phyloP scores from a whole-genome alignment of 495 filamentous ascomycete genomes.

The Penicillium macrosclerotiorum region DNA sequence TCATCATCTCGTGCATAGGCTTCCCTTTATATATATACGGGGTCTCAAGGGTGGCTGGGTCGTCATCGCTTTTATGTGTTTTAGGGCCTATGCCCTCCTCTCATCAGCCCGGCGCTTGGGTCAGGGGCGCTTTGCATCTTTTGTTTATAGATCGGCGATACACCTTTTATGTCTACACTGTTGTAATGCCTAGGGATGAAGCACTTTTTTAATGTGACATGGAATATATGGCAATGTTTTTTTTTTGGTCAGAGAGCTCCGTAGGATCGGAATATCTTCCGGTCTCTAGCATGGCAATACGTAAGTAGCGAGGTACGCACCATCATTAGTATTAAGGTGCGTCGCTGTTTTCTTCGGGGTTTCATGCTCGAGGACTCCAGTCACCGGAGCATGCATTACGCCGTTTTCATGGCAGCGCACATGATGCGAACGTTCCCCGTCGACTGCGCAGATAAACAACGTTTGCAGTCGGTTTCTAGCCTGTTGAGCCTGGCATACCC shows the following conservation, averaged over 20 bases:
- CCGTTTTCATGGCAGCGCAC: too few relatives aligned
- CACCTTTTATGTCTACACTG: slow-evolving; percentile 17
- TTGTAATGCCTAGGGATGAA: slow-evolving; percentile 19
- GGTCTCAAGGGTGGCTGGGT: neutral
- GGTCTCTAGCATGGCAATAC: too few relatives aligned
- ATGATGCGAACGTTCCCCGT: too few relatives aligned
- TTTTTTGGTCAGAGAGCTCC: neutral
- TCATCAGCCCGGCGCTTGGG: slow-evolving; percentile 21
- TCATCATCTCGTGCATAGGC: slow-evolving; percentile 9
- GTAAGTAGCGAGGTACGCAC: too few relatives aligned
- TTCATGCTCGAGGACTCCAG: too few relatives aligned
- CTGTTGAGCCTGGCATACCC: too few relatives aligned
- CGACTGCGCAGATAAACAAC: too few relatives aligned
- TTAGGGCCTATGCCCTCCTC: neutral
- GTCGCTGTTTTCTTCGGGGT: too few relatives aligned
- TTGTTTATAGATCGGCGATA: slow-evolving; percentile 31
- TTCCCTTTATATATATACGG: slow-evolving; percentile 4
- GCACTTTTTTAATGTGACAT: slow-evolving; percentile 21
- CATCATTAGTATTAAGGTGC: too few relatives aligned
- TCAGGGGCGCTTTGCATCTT: slow-evolving; percentile 21
- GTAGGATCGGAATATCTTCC: too few relatives aligned
- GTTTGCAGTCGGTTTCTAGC: too few relatives aligned
- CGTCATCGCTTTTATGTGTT: neutral
- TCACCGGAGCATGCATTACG: too few relatives aligned
- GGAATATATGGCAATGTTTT: slow-evolving; percentile 3